These are phyloP conservation scores for Chaetothyriales sp. DNA, from an alignment of 2,329 filamentous ascomycete species.

Conservation along the genomic window DNA sequence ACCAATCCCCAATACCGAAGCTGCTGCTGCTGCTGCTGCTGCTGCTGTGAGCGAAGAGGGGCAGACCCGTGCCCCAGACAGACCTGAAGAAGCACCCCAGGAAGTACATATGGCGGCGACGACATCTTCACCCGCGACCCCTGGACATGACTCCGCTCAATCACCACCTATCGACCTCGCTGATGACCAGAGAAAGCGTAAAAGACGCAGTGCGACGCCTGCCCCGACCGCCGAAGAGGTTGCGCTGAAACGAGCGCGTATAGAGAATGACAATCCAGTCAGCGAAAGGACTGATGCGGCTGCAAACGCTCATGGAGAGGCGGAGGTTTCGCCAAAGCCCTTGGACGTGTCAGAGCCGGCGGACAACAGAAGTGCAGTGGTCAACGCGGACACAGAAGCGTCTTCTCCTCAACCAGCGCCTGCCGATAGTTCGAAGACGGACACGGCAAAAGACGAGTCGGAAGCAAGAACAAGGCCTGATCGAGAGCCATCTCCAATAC, in stretches of 20 bases:
- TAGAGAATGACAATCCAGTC: slow-evolving; percentile 18
- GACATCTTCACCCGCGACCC: background rate
- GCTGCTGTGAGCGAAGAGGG: background rate
- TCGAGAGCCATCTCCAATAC: slow-evolving; percentile 21
- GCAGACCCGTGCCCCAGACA: background rate
- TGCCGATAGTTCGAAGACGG: slow-evolving; percentile 4
- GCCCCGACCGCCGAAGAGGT: slow-evolving; percentile 39
- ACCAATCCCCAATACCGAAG: background rate
- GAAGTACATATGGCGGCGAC: background rate
- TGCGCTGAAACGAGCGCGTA: slow-evolving; percentile 41
- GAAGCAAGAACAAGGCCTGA: background rate
- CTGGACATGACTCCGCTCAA: slow-evolving; percentile 3
- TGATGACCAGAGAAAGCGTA: slow-evolving; percentile 48
- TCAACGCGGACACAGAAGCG: background rate
- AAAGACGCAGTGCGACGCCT: slow-evolving; percentile 50
- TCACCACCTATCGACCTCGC: slow-evolving; percentile 20
- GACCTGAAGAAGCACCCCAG: background rate
- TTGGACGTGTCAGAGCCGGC: background rate
- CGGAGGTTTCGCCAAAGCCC: background rate
- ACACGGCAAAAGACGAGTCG: slow-evolving; percentile 2
- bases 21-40: background rate
- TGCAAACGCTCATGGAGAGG: slow-evolving; percentile 7
- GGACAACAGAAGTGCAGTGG: background rate
- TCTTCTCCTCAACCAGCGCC: background rate
- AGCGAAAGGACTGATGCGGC: background rate